A percentile compares a stretch with the other conserved stretches of the same genome.
Conservation (phyloP, 2,329 filamentous ascomycete genomes). For the Ceratocystis eucalypticola region DNA sequence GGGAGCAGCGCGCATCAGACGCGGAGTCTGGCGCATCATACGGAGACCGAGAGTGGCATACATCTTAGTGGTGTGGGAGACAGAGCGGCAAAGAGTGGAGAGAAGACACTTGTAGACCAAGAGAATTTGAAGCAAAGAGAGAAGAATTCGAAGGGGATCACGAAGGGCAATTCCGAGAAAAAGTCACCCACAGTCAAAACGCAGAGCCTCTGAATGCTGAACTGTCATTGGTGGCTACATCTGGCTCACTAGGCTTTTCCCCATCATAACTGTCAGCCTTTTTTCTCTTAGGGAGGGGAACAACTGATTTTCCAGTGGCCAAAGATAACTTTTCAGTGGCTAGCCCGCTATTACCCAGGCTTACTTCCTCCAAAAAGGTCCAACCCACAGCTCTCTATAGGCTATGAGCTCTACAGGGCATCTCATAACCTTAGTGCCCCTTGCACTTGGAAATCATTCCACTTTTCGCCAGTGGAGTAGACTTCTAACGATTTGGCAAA, state of each 20-base stretch:
- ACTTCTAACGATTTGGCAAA: background rate
- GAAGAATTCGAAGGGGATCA: slow-evolving; percentile 9
- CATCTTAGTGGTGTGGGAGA: slow-evolving; percentile 34
- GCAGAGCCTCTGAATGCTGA: slow-evolving; percentile 4
- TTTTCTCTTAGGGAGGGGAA: background rate
- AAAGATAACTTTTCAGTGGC: background rate
- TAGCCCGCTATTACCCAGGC: background rate
- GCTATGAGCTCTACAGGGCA: background rate
- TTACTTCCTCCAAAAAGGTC: background rate
- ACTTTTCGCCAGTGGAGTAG: background rate
- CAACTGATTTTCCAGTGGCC: background rate
- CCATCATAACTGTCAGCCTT: background rate
- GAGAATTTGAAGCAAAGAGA: slow-evolving; percentile 24
- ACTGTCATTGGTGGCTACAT: slow-evolving; percentile 8
- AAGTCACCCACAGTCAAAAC: slow-evolving; percentile 7
- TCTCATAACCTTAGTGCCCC: background rate
- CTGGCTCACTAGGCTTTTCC: slow-evolving; percentile 4
- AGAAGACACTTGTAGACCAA: background rate
- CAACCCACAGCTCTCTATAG: background rate
- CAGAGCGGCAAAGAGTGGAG: slow-evolving; percentile 9
- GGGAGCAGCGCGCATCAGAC: slow-evolving; percentile 57
- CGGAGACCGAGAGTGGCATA: slow-evolving; percentile 51
- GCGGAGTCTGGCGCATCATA: slow-evolving; percentile 52
- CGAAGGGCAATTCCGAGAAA: slow-evolving; percentile 1
- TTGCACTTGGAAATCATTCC: background rate